phyloP scores from a whole-genome alignment of 495 filamentous ascomycete species.

The Bathelium albidoporum region DNA sequence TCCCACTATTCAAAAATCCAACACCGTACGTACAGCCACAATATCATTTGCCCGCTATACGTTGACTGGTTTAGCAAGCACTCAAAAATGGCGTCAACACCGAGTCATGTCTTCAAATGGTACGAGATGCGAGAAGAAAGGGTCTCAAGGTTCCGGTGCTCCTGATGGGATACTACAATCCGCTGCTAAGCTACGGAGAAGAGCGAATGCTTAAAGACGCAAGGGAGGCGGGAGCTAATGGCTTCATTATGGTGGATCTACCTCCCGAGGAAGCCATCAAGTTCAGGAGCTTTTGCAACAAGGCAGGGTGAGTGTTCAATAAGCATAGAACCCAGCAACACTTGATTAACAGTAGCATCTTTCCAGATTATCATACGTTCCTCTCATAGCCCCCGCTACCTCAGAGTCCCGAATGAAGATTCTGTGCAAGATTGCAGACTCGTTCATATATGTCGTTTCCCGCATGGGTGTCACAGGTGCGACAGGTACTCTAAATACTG shows the following conservation, averaged over 20 bases:
- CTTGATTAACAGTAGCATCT: neutral
- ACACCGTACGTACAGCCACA: slow-evolving; percentile 39
- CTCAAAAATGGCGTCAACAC: slow-evolving; percentile 83
- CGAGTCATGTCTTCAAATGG: slow-evolving; percentile 62
- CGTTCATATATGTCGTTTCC: slow-evolving; percentile 98
- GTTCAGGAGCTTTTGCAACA: slow-evolving; percentile 77
- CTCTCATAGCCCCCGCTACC: slow-evolving; percentile 87
- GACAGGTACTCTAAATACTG: slow-evolving; percentile 65
- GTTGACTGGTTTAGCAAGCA: slow-evolving; percentile 38
- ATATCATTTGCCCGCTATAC: neutral
- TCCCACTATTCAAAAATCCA: slow-evolving; percentile 39
- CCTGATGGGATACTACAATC: slow-evolving; percentile 99
- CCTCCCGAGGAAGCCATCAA: slow-evolving; percentile 93
- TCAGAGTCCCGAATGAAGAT: slow-evolving; percentile 89
- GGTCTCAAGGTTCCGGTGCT: slow-evolving; percentile 75
- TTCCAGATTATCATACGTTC: slow-evolving; percentile 77
- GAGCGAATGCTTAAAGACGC: slow-evolving; percentile 78
- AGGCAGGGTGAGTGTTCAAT: slow-evolving; percentile 48
- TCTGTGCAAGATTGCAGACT: slow-evolving; percentile 93
- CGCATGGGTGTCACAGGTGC: slow-evolving; percentile 96
- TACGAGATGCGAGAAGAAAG: slow-evolving; percentile 60
- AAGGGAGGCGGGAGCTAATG: slow-evolving; percentile 78
- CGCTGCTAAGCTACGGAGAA: slow-evolving; percentile 84
- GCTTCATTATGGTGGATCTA: slow-evolving; percentile 94
- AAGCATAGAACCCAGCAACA: neutral